Evolutionary conservation across 164 flowering plant genomes (phyloP).

Genomic region (Aristolochia californica): DNA sequence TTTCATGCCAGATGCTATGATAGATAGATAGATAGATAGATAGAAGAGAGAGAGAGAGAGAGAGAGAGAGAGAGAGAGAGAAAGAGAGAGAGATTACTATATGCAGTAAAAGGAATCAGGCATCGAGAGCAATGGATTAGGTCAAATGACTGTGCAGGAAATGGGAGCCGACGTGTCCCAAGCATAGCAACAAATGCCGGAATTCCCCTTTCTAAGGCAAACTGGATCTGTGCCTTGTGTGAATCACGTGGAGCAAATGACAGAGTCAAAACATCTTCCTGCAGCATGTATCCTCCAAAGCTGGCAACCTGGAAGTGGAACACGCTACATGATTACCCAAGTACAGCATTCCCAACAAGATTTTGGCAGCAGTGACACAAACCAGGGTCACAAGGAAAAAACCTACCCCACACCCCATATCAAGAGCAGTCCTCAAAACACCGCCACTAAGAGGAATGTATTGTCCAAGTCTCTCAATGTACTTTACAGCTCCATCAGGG

Average conservation of each 20-base stretch:
- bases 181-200: conserved; percentile 99
- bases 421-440: conserved; percentile 85
- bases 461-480: conserved; percentile 82
- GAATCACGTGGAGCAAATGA: conserved; percentile 99
- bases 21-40: conserved; percentile 2
- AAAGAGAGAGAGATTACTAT: conserved; percentile 52
- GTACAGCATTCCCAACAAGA: no score
- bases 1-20: conserved; percentile 2
- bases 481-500: conserved; percentile 83
- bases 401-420: conserved; percentile 99
- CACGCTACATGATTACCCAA: background rate
- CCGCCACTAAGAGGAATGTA: conserved; percentile 73
- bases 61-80: background rate
- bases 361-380: conserved; percentile 1
- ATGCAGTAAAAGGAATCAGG: conserved; percentile 88
- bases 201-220: conserved; percentile 89
- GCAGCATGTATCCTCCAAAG: conserved; percentile 77
- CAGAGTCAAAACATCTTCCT: conserved; percentile 61
- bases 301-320: conserved; percentile 74
- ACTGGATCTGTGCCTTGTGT: conserved; percentile 90
- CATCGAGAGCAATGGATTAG: conserved; percentile 93
- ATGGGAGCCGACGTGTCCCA: conserved; percentile 91
- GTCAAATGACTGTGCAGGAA: conserved; percentile 88
- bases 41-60: background rate
- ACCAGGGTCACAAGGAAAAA: background rate